phyloP scores from a whole-genome alignment of 1,139 yeast genomes.

The Torulaspora pretoriensis region DNA sequence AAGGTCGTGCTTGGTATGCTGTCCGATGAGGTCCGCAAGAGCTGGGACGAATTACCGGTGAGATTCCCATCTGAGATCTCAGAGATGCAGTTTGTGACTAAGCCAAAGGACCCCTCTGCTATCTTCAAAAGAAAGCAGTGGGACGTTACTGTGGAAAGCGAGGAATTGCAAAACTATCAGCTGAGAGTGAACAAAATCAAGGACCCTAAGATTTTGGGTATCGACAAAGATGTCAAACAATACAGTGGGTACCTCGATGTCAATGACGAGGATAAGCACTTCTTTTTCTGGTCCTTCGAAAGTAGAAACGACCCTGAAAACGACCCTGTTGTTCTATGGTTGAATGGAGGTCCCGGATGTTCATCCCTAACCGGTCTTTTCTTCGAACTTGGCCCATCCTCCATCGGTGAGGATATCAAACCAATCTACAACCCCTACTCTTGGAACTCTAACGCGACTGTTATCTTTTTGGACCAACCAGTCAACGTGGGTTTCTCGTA shows the following conservation, averaged over 20 bases:
- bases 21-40: constrained; percentile 45
- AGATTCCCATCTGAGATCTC: constrained; percentile 52
- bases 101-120: constrained; percentile 44
- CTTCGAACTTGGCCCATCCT: constrained; percentile 85
- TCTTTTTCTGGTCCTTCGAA: constrained; percentile 83
- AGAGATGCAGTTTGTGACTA: constrained; percentile 46
- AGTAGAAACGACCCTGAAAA: constrained; percentile 82
- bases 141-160: constrained; percentile 51
- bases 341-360: constrained; percentile 91
- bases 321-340: constrained; percentile 84
- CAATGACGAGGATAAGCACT: constrained; percentile 77
- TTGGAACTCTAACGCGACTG: constrained; percentile 88
- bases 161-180: constrained; percentile 49
- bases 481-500: constrained; percentile 92
- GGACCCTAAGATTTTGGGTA: constrained; percentile 57
- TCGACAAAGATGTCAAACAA: constrained; percentile 71
- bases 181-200: constrained; percentile 54
- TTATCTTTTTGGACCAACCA: constrained; percentile 91
- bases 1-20: constrained; percentile 40
- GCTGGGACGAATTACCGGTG: constrained; percentile 60
- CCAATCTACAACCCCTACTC: constrained; percentile 75
- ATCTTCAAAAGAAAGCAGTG: constrained; percentile 38
- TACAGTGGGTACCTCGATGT: constrained; percentile 86
- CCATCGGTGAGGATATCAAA: constrained; percentile 59
- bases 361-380: constrained; percentile 87